Base-by-base conservation (phyloP, 352 stramenopile genomes). In the Phytophthora chlamydospora region DNA sequence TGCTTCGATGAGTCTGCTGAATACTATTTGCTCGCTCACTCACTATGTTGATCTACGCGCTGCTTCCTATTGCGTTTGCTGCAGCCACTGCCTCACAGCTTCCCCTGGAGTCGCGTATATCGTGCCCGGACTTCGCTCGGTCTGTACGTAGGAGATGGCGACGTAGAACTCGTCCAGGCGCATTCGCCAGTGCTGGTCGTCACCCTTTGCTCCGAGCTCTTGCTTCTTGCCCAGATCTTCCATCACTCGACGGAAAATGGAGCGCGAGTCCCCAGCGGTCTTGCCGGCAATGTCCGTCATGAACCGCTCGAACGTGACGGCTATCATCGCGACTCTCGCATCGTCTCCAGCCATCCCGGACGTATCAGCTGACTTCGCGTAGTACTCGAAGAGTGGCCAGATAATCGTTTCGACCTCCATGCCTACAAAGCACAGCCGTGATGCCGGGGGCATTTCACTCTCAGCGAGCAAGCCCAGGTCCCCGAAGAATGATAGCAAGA, bases 311-410 rank as follows among this genome's bases (percentile, higher is more conserved):
- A 93, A 93, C 3, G 67, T 80, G 36, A 33, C 24, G 19, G 54
- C 17, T 24, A 71, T 86, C 76, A 92, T 89, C 9, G 62, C 59
- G 6, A 91, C 62, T 17, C 83, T 55, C 10, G 59, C 46, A 17
- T 78, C 63, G 3, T 86, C 63, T 19, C 21, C 16, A 16, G 24
- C 14, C n/a, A 12, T 59, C 3, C 11, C 32, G 34, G 34, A 45
- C n/a, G 3, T 31, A 19, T 62, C 63, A 4, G 60, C 53, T 16
- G 68, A 64, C 8, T 68, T 64, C 7, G 81, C 64, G 47, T 91
- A 90, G 64, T 93, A 93, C 47, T 91, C 80, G 49, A 91, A 91
- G 7, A 93, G 76, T n/a, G 82, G 78, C 82, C 82, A 93, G 10
- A 91, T 57, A 12, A 93, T 81, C 16, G 52, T 73, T 58, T 93